Conservation (phyloP, 148 eudicot species). For the Polygonum aviculare region DNA sequence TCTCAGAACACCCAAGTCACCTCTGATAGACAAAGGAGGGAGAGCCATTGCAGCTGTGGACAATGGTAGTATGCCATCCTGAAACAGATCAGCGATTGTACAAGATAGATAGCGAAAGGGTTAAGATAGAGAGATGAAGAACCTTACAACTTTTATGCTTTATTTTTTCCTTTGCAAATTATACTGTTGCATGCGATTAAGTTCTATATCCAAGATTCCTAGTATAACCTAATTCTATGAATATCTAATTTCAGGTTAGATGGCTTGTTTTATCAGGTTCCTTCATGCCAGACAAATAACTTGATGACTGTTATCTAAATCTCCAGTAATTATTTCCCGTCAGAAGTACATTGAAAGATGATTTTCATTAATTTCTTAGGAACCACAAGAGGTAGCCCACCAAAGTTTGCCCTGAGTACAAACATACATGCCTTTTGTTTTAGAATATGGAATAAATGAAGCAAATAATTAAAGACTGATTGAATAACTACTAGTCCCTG, state of each 20-base stretch:
- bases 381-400: background rate
- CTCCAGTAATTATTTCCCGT: background rate
- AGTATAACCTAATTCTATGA: background rate
- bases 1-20: conserved; percentile 82
- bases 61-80: conserved; percentile 90
- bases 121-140: background rate
- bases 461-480: too few relatives aligned
- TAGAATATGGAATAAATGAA: background rate
- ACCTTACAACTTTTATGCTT: background rate
- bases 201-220: background rate
- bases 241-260: background rate
- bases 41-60: conserved; percentile 97
- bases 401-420: background rate
- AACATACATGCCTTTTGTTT: background rate
- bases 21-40: conserved; percentile 89
- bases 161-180: background rate
- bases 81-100: conserved; percentile 11
- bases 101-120: background rate
- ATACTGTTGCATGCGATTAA: background rate
- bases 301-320: background rate
- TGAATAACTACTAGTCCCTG: background rate
- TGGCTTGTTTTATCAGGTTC: background rate
- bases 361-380: background rate
- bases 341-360: background rate
- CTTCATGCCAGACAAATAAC: background rate